These are phyloP conservation scores for Euphorbia corollata DNA, from an alignment of 441 rosid genomes.

Conservation along the genomic window DNA sequence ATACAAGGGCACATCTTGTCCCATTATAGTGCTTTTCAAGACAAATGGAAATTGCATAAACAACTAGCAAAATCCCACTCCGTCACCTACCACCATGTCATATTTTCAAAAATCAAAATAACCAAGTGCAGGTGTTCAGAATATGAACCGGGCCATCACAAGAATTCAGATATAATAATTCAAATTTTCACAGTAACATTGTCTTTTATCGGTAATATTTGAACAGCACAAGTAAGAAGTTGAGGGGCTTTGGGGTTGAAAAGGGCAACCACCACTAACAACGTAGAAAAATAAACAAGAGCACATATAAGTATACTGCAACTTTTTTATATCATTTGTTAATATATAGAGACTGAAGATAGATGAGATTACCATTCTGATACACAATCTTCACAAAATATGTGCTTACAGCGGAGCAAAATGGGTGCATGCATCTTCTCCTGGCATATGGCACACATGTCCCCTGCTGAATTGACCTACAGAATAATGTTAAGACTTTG, in stretches of 20 bases:
- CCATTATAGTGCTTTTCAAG: not conserved
- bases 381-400: conserved; percentile 62
- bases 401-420: conserved; percentile 50
- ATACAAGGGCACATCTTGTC: not conserved
- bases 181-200: not conserved
- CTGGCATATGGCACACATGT: conserved; percentile 58
- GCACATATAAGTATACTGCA: no score
- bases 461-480: conserved; percentile 53
- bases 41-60: not conserved
- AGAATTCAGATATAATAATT: not conserved
- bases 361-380: conserved; percentile 50
- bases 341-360: not conserved
- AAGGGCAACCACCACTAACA: not conserved
- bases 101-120: not conserved
- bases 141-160: not conserved
- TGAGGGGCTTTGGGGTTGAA: not conserved
- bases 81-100: not conserved
- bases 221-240: not conserved
- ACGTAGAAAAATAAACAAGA: no score
- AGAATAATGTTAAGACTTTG: not conserved
- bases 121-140: no score
- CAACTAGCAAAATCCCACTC: not conserved
- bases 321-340: not conserved
- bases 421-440: conserved; percentile 61
- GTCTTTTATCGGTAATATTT: not conserved